Percentiles rank a stretch among this genome's conserved stretches.
These are phyloP conservation scores for Starmerella floris DNA, from an alignment of 805 yeast genomes.

Conservation along the genomic window DNA sequence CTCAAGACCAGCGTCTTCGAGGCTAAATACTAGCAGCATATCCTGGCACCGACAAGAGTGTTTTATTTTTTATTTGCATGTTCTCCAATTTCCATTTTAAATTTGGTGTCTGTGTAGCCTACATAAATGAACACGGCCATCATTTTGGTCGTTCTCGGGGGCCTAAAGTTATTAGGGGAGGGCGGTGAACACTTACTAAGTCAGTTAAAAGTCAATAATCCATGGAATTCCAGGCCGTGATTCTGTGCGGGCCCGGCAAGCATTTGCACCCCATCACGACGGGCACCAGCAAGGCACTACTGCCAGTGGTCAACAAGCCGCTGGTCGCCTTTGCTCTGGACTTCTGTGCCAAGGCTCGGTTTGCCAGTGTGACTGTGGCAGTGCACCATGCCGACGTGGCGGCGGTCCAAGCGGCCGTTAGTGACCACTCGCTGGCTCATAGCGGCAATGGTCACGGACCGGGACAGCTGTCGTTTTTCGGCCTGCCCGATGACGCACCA, in stretches of 20 bases:
- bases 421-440: not conserved
- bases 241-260: conserved; percentile 77
- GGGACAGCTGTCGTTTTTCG: conserved; percentile 3
- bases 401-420: conserved; percentile 20
- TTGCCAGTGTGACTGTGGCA: conserved; percentile 48
- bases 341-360: conserved; percentile 85
- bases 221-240: conserved; percentile 88
- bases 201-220: too few relatives aligned
- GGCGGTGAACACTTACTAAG: too few relatives aligned
- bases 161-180: too few relatives aligned
- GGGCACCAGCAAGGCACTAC: conserved; percentile 66
- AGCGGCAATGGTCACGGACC: not conserved
- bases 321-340: conserved; percentile 76
- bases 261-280: conserved; percentile 56
- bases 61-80: too few relatives aligned
- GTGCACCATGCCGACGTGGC: conserved; percentile 37
- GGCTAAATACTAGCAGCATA: too few relatives aligned
- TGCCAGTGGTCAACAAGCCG: conserved; percentile 83
- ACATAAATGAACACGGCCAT: too few relatives aligned
- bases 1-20: too few relatives aligned
- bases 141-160: too few relatives aligned
- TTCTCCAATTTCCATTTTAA: too few relatives aligned
- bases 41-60: too few relatives aligned
- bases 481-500: conserved; percentile 8
- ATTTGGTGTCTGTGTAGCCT: too few relatives aligned